Evolutionary conservation across 2,329 filamentous ascomycete species (phyloP).

Genomic region (Trichoderma sp.): DNA sequence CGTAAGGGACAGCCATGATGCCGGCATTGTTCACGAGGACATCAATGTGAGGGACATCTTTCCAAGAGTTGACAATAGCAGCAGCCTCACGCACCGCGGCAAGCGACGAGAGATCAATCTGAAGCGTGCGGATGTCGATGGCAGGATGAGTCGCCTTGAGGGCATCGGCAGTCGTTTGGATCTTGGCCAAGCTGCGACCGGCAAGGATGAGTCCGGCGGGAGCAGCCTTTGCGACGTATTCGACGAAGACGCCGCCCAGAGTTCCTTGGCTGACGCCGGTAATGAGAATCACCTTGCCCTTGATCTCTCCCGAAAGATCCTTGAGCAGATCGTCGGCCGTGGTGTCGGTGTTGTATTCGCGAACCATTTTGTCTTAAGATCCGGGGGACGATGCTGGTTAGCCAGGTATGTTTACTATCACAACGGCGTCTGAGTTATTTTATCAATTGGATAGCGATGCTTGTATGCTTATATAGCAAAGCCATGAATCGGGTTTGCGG

Average conservation of each 20-base stretch:
- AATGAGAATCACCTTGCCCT: slow-evolving; percentile 36
- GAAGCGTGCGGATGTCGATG: slow-evolving; percentile 32
- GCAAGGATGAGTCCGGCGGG: slow-evolving; percentile 46
- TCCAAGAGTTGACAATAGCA: slow-evolving; percentile 29
- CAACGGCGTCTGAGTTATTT: background rate
- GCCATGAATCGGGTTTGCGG: no score
- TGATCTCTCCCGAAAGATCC: slow-evolving; percentile 27
- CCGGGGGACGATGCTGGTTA: background rate
- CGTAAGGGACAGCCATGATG: slow-evolving; percentile 38
- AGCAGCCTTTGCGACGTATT: slow-evolving; percentile 38
- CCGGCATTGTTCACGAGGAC: slow-evolving; percentile 47
- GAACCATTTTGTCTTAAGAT: background rate
- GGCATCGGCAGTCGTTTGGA: slow-evolving; percentile 36
- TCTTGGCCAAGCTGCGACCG: slow-evolving; percentile 42
- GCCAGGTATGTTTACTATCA: background rate
- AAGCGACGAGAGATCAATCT: slow-evolving; percentile 40
- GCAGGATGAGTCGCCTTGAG: slow-evolving; percentile 33
- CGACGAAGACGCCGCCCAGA: slow-evolving; percentile 39
- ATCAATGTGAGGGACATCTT: slow-evolving; percentile 29
- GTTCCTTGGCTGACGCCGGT: slow-evolving; percentile 41
- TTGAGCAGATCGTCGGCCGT: slow-evolving; percentile 24
- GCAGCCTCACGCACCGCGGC: slow-evolving; percentile 38
- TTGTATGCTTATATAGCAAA: background rate
- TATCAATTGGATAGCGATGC: background rate
- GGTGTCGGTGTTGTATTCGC: slow-evolving; percentile 16